Conservation (phyloP, 345 rosid genomes). For the Litchi chinensis region DNA sequence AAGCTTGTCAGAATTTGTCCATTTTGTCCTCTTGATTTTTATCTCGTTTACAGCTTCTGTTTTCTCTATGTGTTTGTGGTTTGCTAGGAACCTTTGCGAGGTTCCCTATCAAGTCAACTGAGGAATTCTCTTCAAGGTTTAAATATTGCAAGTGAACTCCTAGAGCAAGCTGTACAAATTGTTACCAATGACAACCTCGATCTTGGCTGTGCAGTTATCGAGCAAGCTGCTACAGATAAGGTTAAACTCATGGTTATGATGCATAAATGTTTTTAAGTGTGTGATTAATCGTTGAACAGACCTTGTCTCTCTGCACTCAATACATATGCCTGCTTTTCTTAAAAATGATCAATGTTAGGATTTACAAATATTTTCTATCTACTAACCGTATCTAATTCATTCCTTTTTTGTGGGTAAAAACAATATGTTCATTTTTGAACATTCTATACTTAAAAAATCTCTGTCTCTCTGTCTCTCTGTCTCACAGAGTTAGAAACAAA, state of each 20-base stretch:
- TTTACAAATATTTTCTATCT: too few relatives aligned
- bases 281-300: background rate
- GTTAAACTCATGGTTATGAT: slow-evolving; percentile 34
- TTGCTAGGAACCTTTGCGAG: slow-evolving; percentile 86
- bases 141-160: slow-evolving; percentile 58
- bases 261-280: background rate
- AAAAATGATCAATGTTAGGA: background rate
- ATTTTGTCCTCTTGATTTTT: slow-evolving; percentile 15
- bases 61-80: slow-evolving; percentile 22
- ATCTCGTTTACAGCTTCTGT: background rate
- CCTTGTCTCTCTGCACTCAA: background rate
- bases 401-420: background rate
- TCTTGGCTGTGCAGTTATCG: slow-evolving; percentile 98
- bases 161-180: slow-evolving; percentile 93
- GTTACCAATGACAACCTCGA: slow-evolving; percentile 99
- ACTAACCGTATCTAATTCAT: background rate
- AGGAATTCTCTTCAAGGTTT: slow-evolving; percentile 78
- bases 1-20: slow-evolving; percentile 1
- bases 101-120: slow-evolving; percentile 83
- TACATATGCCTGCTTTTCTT: background rate
- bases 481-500: background rate
- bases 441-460: background rate
- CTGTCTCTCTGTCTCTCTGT: background rate
- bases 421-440: background rate
- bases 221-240: slow-evolving; percentile 97